Evolutionary conservation across 2,329 filamentous ascomycete genomes (phyloP), one percentile per base, ranked within the genome.

Genomic region (Penicillium sp.): DNA sequence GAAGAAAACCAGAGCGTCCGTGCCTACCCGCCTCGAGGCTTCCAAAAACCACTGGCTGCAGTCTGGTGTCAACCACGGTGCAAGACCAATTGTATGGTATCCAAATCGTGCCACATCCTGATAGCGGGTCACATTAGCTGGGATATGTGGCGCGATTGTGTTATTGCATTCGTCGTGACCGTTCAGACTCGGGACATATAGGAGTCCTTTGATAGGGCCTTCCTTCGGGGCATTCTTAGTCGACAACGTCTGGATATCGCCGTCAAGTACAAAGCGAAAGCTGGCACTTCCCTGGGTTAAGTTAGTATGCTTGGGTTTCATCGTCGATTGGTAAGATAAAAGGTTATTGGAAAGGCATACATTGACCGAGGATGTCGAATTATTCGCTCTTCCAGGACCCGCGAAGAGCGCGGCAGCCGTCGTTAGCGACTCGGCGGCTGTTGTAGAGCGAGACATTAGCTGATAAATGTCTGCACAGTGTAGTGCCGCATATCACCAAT

Each of bases 151-250:
- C 46, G 83, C 83, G 47, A 90, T 87, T 51, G 85, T 77, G 17
- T 86, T 80, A 72, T 83, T 83, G 79, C 93, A 97, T 0, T 82
- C 78, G 64, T 90, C 84, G 60, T 82, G 74, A 11, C 71, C 60
- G 6, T 78, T 74, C 46, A 97, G 83, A 63, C 89, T 86, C 5
- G 94, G 95, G 2, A 96, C 90, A 75, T 95, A 98, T 61, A 98
- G 84, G 17, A 97, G 85, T 64, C 94, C 94, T 66, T 87, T 85
- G 41, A 95, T 87, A 58, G 86, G 81, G 58, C 85, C 85, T 66
- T 89, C 86, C 45, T 82, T 76, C 35, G 85, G 82, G 56, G 86
- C 83, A 73, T 87, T 88, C 64, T 87, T 90, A 35, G 85, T 87
- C 3, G 91, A 91, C 15, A 97, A 82, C 0, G 92, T 96, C 49